These are phyloP conservation scores for Akebia trifoliata DNA, from an alignment of 164 flowering plant species.

Conservation along the genomic window DNA sequence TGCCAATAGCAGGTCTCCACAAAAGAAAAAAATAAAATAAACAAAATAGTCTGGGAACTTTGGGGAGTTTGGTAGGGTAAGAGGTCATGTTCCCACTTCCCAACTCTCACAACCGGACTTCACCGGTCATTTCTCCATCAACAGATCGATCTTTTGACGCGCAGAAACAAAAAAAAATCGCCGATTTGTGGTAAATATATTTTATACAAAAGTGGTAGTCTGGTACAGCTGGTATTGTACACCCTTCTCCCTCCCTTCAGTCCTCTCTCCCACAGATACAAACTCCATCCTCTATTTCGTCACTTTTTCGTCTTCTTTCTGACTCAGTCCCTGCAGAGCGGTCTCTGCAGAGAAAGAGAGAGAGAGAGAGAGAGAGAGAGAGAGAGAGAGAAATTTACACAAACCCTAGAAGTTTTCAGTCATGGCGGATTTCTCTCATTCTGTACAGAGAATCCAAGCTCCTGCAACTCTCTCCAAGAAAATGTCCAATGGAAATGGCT, in stretches of 20 bases:
- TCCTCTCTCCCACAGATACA: neutral
- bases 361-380: slow-evolving; percentile 7
- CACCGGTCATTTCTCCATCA: neutral
- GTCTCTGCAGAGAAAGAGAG: slow-evolving; percentile 11
- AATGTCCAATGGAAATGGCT: slow-evolving; percentile 26
- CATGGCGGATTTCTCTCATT: slow-evolving; percentile 42
- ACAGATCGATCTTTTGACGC: neutral
- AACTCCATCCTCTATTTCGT: neutral
- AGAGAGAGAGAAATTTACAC: too few relatives aligned
- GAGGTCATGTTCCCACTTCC: neutral
- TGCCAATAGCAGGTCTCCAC: too few relatives aligned
- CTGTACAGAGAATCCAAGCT: slow-evolving; percentile 13
- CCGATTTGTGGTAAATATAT: neutral
- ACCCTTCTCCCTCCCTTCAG: neutral
- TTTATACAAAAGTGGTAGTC: neutral
- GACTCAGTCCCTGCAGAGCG: neutral
- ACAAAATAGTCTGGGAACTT: too few relatives aligned
- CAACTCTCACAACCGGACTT: slow-evolving; percentile 4
- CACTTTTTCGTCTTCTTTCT: neutral
- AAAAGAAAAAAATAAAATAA: too few relatives aligned
- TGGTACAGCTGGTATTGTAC: slow-evolving; percentile 1
- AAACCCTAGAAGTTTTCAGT: slow-evolving; percentile 33
- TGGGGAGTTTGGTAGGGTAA: neutral
- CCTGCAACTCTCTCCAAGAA: slow-evolving; percentile 27
- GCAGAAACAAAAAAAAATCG: neutral